Base-by-base conservation (phyloP, 768 basidiomycete species). In the Leccinum imitatum region DNA sequence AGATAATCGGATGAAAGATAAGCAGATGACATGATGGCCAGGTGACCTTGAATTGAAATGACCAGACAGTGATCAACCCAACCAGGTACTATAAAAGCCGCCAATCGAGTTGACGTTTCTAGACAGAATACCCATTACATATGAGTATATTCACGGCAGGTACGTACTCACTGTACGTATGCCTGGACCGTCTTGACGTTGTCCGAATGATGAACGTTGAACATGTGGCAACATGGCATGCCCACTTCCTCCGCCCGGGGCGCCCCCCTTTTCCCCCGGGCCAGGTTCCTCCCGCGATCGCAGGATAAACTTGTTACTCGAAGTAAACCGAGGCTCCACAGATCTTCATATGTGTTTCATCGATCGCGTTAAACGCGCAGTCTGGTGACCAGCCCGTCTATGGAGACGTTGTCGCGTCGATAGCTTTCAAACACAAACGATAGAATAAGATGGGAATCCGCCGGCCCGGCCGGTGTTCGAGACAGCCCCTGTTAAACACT, bases 1-100 rank as follows among this genome's bases (percentile, higher is more conserved):
- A 21, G 44, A 46, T 46, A 13, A 46, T 21, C 44, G 44, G 44
- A 46, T 19, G 44, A 46, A 46, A 46, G 10, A 46, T 46, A 46
- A 46, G n/a, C 19, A 46, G 19, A 19, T 44, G 37, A 41, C 41
- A 19, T 19, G 21, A 50, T 50, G 27, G 4, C 37, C 30, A 21
- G 46, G 59, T 59, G 59, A 33, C 21, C 35, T 33, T 13, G 33
- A 35, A 35, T 35, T 35, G 13, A 50, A n/a, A 39, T 59, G 59
- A 37, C 30, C 39, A 58, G 25, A 31, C 14, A n/a, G 19, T 11
- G 44, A 35, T 35, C 33, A 35, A 13, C n/a, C n/a, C n/a, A 46
- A 21, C 11, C 44, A 46, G 6, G 44, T 46, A 30, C 30, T 30
- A 30, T 30, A 44, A 44, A 19, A n/a, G n/a, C n/a, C 41, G 41